Conservation (phyloP, 164 flowering plant genomes). For the Akebia trifoliata region DNA sequence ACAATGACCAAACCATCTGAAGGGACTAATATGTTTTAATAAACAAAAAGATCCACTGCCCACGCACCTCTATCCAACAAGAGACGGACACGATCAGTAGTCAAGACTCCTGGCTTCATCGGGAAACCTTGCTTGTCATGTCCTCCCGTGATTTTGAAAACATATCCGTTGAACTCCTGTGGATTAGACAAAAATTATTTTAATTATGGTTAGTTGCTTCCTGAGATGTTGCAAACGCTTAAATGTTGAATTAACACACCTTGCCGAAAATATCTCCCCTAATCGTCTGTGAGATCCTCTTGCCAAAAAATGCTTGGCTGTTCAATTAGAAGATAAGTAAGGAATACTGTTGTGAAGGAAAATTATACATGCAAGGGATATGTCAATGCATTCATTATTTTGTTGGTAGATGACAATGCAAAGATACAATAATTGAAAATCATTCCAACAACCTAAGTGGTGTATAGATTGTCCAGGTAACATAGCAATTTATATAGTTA, state of each 20-base stretch:
- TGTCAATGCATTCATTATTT: no score
- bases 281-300: slow-evolving; percentile 52
- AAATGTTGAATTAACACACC: slow-evolving; percentile 12
- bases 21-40: no score
- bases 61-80: slow-evolving; percentile 40
- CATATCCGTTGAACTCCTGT: slow-evolving; percentile 41
- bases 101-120: slow-evolving; percentile 43
- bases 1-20: neutral
- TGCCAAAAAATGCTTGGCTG: slow-evolving; percentile 45
- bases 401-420: neutral
- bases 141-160: slow-evolving; percentile 45
- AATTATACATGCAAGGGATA: neutral
- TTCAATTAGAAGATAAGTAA: slow-evolving; percentile 3
- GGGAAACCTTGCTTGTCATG: slow-evolving; percentile 48
- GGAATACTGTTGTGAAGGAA: no score
- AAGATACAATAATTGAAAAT: neutral
- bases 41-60: no score
- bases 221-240: neutral
- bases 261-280: slow-evolving; percentile 43
- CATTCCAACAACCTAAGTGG: neutral
- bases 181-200: neutral
- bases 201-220: neutral
- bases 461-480: no score
- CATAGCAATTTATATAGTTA: no score
- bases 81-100: slow-evolving; percentile 39